Evolutionary conservation across 176 grass and related monocot species (phyloP), one percentile per base, ranked within the genome.

Genomic region (Neostapfia colusana): DNA sequence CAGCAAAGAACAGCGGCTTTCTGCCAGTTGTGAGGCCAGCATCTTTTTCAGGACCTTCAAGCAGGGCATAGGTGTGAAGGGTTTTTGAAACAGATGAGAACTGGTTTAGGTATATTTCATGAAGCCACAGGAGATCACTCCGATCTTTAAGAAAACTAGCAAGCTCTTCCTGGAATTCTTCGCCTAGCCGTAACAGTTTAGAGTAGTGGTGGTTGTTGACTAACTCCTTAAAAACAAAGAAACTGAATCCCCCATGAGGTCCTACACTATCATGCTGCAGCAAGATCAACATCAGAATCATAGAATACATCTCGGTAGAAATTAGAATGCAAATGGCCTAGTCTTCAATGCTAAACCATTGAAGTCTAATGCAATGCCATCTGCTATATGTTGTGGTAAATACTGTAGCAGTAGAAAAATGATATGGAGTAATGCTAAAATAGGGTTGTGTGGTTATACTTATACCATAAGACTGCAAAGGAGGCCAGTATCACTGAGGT

Each of bases 121-220:
- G 95, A 76, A 92, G 87, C 91, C 95, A 99, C 57, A 88, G 66
- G 55, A 99, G 82, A 80, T 95, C 91, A 65, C 73, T 94, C 14
- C 76, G 81, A 10, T 90, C 89, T 84, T 99, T 99, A 63, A 99
- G 73, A 84, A 99, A 94, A 90, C 23, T 79, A 59, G 87, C 77
- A 73, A 99, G 76, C 65, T 95, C 91, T 78, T 99, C 87, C 67
- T 88, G 91, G 74, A 99, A 99, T 89, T 99, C 95, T 92, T 99
- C 91, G 68, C 95, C 95, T 67, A 99, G 87, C 67, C 95, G 92
- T 80, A 95, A 65, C 67, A 98, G 80, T 80, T 98, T 98, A 73
- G 91, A 71, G n/a, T 83, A 84, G 27, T 92, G 77, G 6, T 17
- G 17, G 23, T 77, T 92, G 42, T 83, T 88, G 61, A 88, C 53